Evolutionary conservation across 176 grass and related monocot species (phyloP).

Genomic region (Cenchrus fungigraminus): DNA sequence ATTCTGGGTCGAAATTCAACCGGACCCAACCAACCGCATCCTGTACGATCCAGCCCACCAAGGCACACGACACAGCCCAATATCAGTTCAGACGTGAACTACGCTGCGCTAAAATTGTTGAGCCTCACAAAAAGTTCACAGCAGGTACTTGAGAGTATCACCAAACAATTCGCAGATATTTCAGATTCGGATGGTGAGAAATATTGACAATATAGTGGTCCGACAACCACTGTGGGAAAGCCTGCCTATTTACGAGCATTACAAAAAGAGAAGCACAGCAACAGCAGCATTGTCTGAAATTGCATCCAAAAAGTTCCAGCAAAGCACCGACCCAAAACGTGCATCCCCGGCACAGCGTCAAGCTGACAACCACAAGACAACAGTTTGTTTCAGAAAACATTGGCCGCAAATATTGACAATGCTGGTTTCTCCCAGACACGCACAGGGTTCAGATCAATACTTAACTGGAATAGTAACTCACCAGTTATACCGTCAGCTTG

Average conservation of each 20-base stretch:
- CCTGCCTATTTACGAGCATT: conserved; percentile 33
- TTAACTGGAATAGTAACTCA: not conserved
- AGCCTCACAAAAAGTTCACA: not conserved
- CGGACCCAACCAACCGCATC: not conserved
- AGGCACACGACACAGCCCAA: not conserved
- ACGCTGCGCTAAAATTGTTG: not conserved
- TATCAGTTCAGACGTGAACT: not conserved
- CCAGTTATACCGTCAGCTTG: conserved; percentile 11
- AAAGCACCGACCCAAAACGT: conserved; percentile 7
- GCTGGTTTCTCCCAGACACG: not conserved
- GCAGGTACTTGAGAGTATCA: not conserved
- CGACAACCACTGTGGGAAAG: not conserved
- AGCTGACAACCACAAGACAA: conserved; percentile 10
- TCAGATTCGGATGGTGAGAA: not conserved
- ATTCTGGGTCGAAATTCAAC: not conserved
- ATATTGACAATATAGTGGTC: conserved; percentile 7
- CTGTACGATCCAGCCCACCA: not conserved
- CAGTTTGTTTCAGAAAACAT: conserved; percentile 25
- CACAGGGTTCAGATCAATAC: not conserved
- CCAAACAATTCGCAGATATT: not conserved
- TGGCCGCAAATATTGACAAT: not conserved
- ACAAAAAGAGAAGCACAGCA: conserved; percentile 38
- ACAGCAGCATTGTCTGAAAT: conserved; percentile 13
- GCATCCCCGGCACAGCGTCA: conserved; percentile 1
- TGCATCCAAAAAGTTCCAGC: conserved; percentile 25